Base-by-base conservation (phyloP, 2,329 filamentous ascomycete species). In the Cladosporium cucumerinum region DNA sequence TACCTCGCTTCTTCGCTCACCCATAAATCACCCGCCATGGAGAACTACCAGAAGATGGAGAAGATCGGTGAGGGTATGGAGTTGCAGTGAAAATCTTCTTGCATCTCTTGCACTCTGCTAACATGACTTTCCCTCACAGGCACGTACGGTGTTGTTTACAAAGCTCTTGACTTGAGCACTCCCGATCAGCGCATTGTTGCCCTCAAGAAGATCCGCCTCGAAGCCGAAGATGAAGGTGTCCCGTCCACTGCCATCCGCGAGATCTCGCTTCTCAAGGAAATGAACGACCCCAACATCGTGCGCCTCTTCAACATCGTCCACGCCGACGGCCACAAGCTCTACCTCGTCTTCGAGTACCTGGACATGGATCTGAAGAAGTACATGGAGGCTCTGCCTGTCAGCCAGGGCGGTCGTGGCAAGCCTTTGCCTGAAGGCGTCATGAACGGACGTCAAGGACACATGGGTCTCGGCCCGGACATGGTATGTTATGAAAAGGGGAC, bases 1-100 rank as follows among this genome's bases (percentile, higher is more conserved):
- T 28, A 48, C 46, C 23, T 34, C 49, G 61, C 43, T 43, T 46
- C 57, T 21, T 61, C 18, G 25, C 30, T 36, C 21, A 25, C n/a
- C n/a, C 51, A 39, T 58, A 52, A 26, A 54, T 23, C 57, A 30
- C 30, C 57, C 65, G 60, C 59, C 70, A 96, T 97, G 93, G 92
- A 97, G 80, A 96, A 96, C 81, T 97, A 97, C 79, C 91, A 96
- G 81, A 96, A 96, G 82, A 86, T 97, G 75, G 93, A 97, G 82
- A 97, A 97, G 84, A 93, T 97, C 74, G 93, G 93, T 79, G 93
- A 97, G 86, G 93, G 93, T 95, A 81, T 73, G 85, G 77, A 60
- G 32, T 25, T 8, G 1, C 6, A 16, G 12, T 10, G 3, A 4
- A 11, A 46, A 21, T 46, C n/a, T 21, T 46, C 39, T 21, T 46